phyloP scores from a whole-genome alignment of 2,329 filamentous ascomycete species.

The Cadophora gregata region DNA sequence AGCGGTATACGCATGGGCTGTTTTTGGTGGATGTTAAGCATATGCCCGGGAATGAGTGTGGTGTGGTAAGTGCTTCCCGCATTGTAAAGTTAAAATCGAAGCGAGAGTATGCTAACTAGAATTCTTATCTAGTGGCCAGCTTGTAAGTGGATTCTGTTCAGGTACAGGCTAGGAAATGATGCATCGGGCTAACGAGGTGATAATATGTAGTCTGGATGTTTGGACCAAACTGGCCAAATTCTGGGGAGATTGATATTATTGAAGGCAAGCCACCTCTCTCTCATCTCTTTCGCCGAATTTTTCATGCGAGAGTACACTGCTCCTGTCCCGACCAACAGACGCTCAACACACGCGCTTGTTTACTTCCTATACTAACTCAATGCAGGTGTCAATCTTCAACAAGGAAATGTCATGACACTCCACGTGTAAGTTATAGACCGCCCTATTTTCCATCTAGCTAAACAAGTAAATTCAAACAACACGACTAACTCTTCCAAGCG shows the following conservation, averaged over 20 bases:
- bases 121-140: slow-evolving; percentile 63
- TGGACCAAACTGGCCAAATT: slow-evolving; percentile 62
- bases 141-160: slow-evolving; percentile 47
- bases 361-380: slow-evolving; percentile 47
- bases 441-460: slow-evolving; percentile 70
- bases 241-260: slow-evolving; percentile 70
- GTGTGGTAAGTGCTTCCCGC: slow-evolving; percentile 50
- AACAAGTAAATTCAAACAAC: background rate
- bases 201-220: slow-evolving; percentile 52
- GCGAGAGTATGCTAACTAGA: background rate
- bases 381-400: slow-evolving; percentile 46
- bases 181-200: background rate
- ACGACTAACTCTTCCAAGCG: background rate
- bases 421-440: slow-evolving; percentile 53
- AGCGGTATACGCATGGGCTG: slow-evolving; percentile 67
- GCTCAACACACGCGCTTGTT: no score
- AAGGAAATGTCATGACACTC: slow-evolving; percentile 18
- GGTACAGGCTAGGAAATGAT: background rate
- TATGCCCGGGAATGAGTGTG: slow-evolving; percentile 73
- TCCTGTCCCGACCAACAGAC: no score
- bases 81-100: no score
- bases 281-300: no score
- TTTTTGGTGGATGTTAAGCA: slow-evolving; percentile 74
- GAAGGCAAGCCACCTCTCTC: slow-evolving; percentile 54
- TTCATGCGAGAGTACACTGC: no score